phyloP scores from a whole-genome alignment of 495 filamentous ascomycete species.

The Neurospora pannonica region DNA sequence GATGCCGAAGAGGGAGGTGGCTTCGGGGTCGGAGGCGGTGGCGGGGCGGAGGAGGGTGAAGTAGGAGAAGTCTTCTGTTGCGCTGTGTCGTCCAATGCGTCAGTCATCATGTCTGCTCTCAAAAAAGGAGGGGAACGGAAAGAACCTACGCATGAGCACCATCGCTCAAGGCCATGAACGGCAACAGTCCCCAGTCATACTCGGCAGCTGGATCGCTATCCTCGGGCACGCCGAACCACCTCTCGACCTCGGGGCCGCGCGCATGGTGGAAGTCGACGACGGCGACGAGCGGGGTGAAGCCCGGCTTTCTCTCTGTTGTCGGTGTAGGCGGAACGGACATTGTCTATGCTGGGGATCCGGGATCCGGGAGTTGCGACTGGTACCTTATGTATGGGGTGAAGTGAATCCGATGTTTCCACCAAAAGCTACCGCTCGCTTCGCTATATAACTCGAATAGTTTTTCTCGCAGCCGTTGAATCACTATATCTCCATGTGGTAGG shows the following conservation, averaged over 20 bases:
- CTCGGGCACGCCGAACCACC: constrained; percentile 74
- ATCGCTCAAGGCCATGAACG: constrained; percentile 96
- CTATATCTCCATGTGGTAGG: background rate
- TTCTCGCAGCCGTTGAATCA: background rate
- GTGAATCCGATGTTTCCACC: background rate
- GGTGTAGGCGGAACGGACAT: constrained; percentile 21
- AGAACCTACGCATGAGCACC: constrained; percentile 79
- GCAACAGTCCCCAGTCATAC: constrained; percentile 86
- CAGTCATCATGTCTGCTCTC: background rate
- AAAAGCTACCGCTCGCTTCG: background rate
- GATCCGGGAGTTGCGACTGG: background rate
- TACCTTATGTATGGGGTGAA: background rate
- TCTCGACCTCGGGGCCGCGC: constrained; percentile 88
- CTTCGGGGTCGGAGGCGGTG: constrained; percentile 34
- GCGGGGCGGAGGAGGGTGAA: constrained; percentile 78
- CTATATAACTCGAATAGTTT: background rate
- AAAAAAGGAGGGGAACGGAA: background rate
- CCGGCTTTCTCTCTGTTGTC: constrained; percentile 5
- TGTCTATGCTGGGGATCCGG: background rate
- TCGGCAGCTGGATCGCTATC: constrained; percentile 70
- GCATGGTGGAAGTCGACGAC: constrained; percentile 98
- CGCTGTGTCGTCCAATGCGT: constrained; percentile 32
- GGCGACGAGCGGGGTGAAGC: constrained; percentile 60
- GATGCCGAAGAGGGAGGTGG: constrained; percentile 87
- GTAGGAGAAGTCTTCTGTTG: constrained; percentile 94